phyloP scores from a whole-genome alignment of 2,329 filamentous ascomycete species.

The Decorospora gaudefroyi region DNA sequence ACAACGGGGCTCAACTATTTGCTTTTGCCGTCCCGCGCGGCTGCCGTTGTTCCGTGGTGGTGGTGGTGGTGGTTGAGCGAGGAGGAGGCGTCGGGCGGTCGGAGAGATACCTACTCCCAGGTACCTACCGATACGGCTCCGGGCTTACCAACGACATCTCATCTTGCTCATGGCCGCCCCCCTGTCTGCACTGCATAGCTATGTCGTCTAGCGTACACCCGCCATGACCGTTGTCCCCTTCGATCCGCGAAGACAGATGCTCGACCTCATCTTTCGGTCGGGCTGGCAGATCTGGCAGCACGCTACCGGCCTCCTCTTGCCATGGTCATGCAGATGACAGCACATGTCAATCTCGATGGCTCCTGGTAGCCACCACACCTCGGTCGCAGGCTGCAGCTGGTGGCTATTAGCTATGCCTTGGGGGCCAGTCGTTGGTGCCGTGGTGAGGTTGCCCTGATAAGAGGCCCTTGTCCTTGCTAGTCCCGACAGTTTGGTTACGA shows the following conservation, averaged over 20 bases:
- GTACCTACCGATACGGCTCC: constrained; percentile 1
- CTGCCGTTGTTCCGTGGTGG: constrained; percentile 11
- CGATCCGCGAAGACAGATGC: constrained; percentile 14
- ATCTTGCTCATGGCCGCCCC: constrained; percentile 22
- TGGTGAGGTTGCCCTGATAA: constrained; percentile 39
- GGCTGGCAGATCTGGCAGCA: constrained; percentile 19
- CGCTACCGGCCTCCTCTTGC: constrained; percentile 15
- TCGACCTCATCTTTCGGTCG: constrained; percentile 20
- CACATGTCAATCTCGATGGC: constrained; percentile 22
- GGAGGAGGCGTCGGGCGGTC: constrained; percentile 21
- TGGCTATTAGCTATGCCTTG: constrained; percentile 6
- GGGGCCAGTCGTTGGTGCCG: constrained; percentile 22
- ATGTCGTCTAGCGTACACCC: constrained; percentile 13
- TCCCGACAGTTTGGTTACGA: constrained; percentile 36
- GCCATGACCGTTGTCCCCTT: constrained; percentile 17
- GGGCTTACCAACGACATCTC: constrained; percentile 19
- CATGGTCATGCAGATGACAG: constrained; percentile 17
- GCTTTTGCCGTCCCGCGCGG: constrained; percentile 32
- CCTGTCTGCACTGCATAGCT: constrained; percentile 20
- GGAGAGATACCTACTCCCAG: constrained; percentile 22
- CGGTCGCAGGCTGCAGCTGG: constrained; percentile 18
- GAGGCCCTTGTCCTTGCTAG: constrained; percentile 29
- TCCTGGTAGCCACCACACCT: constrained; percentile 15
- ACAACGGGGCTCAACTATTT: constrained; percentile 15
- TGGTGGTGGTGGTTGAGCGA: constrained; percentile 11